Percentiles rank a stretch among this genome's conserved stretches.
These are phyloP conservation scores for Dittrichia graveolens DNA, from an alignment of 129 eudicot genomes.

Conservation along the genomic window DNA sequence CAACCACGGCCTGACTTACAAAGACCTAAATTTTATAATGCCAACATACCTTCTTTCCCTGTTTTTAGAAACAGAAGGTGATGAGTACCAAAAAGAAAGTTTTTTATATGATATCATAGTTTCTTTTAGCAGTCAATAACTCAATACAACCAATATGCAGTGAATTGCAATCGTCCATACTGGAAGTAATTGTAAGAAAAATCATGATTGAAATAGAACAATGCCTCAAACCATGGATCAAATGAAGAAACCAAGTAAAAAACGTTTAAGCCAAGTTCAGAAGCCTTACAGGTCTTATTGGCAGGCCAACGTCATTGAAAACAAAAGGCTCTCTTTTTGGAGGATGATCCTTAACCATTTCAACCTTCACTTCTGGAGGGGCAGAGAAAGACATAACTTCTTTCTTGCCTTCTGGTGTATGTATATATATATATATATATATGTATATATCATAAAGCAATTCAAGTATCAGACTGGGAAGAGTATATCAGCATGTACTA, in stretches of 20 bases:
- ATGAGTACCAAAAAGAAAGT: background rate
- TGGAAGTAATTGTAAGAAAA: too few relatives aligned
- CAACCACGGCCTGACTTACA: constrained; percentile 48
- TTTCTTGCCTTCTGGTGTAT: constrained; percentile 25
- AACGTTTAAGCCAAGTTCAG: constrained; percentile 1
- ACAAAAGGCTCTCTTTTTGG: constrained; percentile 29
- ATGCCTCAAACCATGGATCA: constrained; percentile 6
- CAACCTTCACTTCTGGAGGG: constrained; percentile 22
- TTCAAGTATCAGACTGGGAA: background rate
- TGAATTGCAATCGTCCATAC: constrained; percentile 1
- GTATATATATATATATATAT: too few relatives aligned
- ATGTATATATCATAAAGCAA: constrained; percentile 12
- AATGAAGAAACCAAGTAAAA: background rate
- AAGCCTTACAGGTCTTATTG: constrained; percentile 68
- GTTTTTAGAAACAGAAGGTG: constrained; percentile 24
- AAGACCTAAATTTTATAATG: constrained; percentile 41
- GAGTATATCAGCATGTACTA: background rate
- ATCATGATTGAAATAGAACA: constrained; percentile 7
- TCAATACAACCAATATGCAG: constrained; percentile 1
- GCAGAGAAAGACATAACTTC: constrained; percentile 17
- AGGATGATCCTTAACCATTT: constrained; percentile 4
- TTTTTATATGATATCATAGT: background rate
- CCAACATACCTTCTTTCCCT: constrained; percentile 50
- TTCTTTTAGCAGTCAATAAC: background rate
- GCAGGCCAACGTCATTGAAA: constrained; percentile 60